phyloP scores from a whole-genome alignment of 306 rosid species.

The Spatholobus suberectus region DNA sequence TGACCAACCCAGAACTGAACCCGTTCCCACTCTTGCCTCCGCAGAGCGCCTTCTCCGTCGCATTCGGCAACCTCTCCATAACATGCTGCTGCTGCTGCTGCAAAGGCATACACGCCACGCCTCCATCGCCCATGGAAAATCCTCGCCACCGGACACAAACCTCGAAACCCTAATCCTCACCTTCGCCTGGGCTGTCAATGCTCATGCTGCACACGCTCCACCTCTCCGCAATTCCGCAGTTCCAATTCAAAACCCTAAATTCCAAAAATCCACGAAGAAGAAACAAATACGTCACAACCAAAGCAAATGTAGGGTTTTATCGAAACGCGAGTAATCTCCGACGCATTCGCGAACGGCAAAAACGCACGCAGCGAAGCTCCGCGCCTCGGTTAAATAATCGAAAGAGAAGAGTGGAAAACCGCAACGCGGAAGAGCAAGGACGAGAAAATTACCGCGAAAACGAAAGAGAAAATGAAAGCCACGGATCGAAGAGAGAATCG shows the following conservation, averaged over 20 bases:
- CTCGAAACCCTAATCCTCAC: not conserved
- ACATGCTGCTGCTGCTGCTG: slow-evolving; percentile 58
- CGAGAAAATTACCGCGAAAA: not conserved
- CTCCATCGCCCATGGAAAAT: not conserved
- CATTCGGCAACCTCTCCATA: not conserved
- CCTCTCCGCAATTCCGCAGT: not conserved
- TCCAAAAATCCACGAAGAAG: not conserved
- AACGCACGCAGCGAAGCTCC: not conserved
- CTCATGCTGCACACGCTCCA: not conserved
- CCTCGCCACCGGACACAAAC: not conserved
- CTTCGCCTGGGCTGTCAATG: not conserved
- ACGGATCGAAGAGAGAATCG: not conserved
- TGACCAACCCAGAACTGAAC: not conserved
- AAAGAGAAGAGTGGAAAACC: not conserved
- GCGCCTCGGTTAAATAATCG: slow-evolving; percentile 3
- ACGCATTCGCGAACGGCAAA: slow-evolving; percentile 30
- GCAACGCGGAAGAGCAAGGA: not conserved
- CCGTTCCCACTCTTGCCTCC: not conserved
- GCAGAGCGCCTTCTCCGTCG: not conserved
- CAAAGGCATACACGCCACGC: slow-evolving; percentile 38
- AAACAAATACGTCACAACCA: not conserved
- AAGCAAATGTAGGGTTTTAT: slow-evolving; percentile 41
- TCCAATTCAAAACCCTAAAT: not conserved
- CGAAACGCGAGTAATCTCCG: slow-evolving; percentile 27
- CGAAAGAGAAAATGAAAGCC: not conserved